Percentiles rank a stretch among this genome's conserved stretches.
These are phyloP conservation scores for Euphorbia peplus DNA, from an alignment of 345 rosid species.

Conservation along the genomic window DNA sequence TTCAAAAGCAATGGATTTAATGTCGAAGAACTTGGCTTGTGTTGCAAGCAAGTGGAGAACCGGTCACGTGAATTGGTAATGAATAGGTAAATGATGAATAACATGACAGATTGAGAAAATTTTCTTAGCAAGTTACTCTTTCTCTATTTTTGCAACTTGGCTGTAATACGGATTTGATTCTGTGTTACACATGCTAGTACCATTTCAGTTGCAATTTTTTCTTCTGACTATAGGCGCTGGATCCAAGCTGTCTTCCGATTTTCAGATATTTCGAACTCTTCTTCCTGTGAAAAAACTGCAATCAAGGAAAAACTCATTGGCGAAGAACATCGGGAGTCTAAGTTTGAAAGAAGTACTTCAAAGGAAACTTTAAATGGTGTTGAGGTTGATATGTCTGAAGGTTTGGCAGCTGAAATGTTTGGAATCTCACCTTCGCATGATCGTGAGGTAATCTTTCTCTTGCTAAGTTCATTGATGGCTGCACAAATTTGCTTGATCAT, in stretches of 20 bases:
- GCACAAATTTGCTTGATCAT: not conserved
- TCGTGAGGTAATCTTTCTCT: conserved; percentile 47
- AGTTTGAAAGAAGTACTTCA: conserved; percentile 20
- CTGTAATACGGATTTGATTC: not conserved
- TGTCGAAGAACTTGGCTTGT: conserved; percentile 68
- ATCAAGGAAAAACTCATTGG: conserved; percentile 24
- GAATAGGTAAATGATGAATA: conserved; percentile 52
- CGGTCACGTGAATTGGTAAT: conserved; percentile 79
- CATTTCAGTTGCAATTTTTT: conserved; percentile 2
- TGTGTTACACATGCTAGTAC: not conserved
- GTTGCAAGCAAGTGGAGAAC: conserved; percentile 93
- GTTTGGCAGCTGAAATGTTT: conserved; percentile 75
- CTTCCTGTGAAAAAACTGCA: conserved; percentile 24
- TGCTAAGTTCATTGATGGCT: not conserved
- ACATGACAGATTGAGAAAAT: not conserved
- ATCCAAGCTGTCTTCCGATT: conserved; percentile 72
- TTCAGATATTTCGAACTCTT: conserved; percentile 27
- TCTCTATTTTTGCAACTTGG: not conserved
- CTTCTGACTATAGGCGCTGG: conserved; percentile 61
- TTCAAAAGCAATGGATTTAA: conserved; percentile 66
- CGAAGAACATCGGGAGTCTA: conserved; percentile 21
- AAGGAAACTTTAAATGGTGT: conserved; percentile 24
- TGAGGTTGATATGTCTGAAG: conserved; percentile 77
- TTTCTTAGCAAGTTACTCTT: not conserved
- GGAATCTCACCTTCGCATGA: conserved; percentile 50